Evolutionary conservation across 345 rosid genomes (phyloP), one percentile per base, ranked within the genome.

Genomic region (Laguncularia racemosa): DNA sequence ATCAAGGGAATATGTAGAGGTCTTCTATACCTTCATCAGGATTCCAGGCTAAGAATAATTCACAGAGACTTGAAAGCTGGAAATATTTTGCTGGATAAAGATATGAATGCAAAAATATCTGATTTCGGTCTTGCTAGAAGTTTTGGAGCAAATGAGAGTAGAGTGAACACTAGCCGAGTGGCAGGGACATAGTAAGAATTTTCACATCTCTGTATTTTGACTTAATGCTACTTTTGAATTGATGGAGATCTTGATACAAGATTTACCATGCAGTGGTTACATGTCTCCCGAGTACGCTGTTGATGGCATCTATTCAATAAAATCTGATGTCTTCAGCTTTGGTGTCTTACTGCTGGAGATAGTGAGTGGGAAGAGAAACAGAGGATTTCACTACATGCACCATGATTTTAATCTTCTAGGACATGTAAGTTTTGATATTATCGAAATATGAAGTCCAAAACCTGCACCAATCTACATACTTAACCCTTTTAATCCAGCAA

Each of bases 81-180:
- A 55, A 77, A 73, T 46, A 23, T 77, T 13, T 19, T 77, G 50
- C 55, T 77, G 17, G 73, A 77, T 44, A 8, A 56, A 0, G 62
- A 70, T 3, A 77, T 77, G 78, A 73, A 73, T 45, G 71, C 81
- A 1, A 73, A 77, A 59, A 73, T 77, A 28, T 77, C 74, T 12
- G 70, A 73, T 20, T 77, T 71, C 43, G 76, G 76, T n/a, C 43
- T 64, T 58, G 81, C 81, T 1, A 70, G 71, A 49, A 67, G 48
- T 43, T 75, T 75, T 48, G 67, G 72, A 7, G 79, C 59, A 44
- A 48, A 75, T 55, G 62, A 75, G 52, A 61, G 44, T 4, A 43
- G 47, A 45, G 65, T 65, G 61, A 51, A 19, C 26, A 51, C 54
- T 14, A 20, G 7, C 13, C 4, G 28, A 51, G 26, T 51, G 2